Evolutionary conservation across 495 filamentous ascomycete genomes (phyloP).

Genomic region (Xylaria palmicola): DNA sequence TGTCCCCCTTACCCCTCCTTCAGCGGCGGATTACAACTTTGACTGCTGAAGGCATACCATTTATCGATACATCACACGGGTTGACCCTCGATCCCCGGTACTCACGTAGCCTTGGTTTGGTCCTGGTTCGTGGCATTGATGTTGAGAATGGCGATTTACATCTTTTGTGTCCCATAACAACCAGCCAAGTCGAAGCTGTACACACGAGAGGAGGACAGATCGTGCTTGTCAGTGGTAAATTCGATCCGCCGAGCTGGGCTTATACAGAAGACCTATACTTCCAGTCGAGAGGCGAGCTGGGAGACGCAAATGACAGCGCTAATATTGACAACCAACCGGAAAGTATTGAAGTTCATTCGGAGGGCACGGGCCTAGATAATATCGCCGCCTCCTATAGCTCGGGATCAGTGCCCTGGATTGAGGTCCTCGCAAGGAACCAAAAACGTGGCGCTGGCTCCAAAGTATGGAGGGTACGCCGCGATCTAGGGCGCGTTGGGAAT

Average conservation of each 20-base stretch:
- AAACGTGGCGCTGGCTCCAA: slow-evolving; percentile 48
- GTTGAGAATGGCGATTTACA: slow-evolving; percentile 43
- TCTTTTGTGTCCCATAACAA: slow-evolving; percentile 50
- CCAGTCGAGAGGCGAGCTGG: slow-evolving; percentile 19
- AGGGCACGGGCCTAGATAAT: not conserved
- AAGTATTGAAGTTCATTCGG: slow-evolving; percentile 3
- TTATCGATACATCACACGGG: slow-evolving; percentile 41
- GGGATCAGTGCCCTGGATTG: slow-evolving; percentile 48
- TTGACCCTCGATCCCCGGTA: slow-evolving; percentile 44
- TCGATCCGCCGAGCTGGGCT: slow-evolving; percentile 59
- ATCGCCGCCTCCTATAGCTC: not conserved
- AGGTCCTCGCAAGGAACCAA: slow-evolving; percentile 48
- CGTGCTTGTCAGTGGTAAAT: slow-evolving; percentile 57
- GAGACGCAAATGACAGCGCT: slow-evolving; percentile 19
- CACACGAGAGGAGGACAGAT: slow-evolving; percentile 35
- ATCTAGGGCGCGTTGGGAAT: slow-evolving; percentile 41
- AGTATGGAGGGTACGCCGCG: slow-evolving; percentile 56
- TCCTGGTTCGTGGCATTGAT: slow-evolving; percentile 57
- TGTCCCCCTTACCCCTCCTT: slow-evolving; percentile 8
- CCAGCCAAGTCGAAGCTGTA: slow-evolving; percentile 28
- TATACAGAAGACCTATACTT: slow-evolving; percentile 52
- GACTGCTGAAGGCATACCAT: slow-evolving; percentile 38
- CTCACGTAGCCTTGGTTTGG: slow-evolving; percentile 49
- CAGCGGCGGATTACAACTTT: slow-evolving; percentile 2
- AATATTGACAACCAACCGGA: slow-evolving; percentile 1